phyloP scores from a whole-genome alignment of 495 filamentous ascomycete species.

The Penicillium dipodomyicola region DNA sequence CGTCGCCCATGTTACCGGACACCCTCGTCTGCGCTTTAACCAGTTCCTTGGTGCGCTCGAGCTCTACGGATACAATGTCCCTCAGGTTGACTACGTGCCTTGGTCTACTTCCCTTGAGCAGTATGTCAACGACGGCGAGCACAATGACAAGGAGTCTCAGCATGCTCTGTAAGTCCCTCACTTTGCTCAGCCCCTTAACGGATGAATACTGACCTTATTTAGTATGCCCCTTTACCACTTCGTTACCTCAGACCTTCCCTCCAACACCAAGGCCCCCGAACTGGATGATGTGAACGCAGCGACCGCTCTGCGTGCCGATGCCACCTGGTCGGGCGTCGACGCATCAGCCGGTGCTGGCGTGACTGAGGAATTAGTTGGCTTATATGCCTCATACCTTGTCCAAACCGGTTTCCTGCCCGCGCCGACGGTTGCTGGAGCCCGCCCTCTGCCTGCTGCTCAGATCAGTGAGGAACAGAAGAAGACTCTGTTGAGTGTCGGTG shows the following conservation, averaged over 20 bases:
- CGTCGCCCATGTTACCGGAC: conserved; percentile 76
- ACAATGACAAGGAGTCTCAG: conserved; percentile 58
- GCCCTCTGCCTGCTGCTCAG: conserved; percentile 44
- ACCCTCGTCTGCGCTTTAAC: conserved; percentile 77
- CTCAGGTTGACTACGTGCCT: conserved; percentile 61
- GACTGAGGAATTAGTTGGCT: conserved; percentile 64
- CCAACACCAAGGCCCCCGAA: conserved; percentile 73
- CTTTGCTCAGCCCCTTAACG: background rate
- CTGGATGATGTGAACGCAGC: conserved; percentile 74
- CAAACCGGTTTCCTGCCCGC: conserved; percentile 71
- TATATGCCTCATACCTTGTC: conserved; percentile 71
- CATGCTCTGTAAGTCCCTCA: conserved; percentile 55
- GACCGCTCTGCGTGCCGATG: conserved; percentile 59
- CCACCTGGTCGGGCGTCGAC: conserved; percentile 62
- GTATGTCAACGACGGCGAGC: conserved; percentile 60
- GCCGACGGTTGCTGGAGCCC: conserved; percentile 39
- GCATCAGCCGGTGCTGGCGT: conserved; percentile 61
- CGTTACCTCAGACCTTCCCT: conserved; percentile 73
- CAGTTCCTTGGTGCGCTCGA: conserved; percentile 70
- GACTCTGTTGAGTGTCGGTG: conserved; percentile 48
- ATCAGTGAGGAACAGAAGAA: conserved; percentile 52
- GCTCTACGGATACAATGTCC: conserved; percentile 73
- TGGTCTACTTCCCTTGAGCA: conserved; percentile 54
- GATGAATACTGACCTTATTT: conserved; percentile 6
- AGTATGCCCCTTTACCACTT: conserved; percentile 86